A percentile compares a stretch with the other conserved stretches of the same genome.
Evolutionary conservation across 305 asterid species (phyloP).

Genomic region (Plantago lanceolata): DNA sequence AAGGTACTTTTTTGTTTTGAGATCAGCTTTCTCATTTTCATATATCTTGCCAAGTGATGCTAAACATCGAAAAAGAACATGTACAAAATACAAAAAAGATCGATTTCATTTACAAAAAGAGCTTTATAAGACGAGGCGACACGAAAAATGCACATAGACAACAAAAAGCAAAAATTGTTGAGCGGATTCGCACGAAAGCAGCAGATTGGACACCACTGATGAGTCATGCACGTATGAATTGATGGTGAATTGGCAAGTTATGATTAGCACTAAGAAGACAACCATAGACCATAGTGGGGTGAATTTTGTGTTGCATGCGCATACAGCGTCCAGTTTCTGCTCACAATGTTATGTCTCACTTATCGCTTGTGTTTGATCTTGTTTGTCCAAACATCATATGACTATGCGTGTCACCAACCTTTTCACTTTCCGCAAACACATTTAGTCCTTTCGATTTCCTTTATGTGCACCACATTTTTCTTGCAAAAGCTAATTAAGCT

Average conservation of each 20-base stretch:
- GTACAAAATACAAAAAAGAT: too few relatives aligned
- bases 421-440: constrained; percentile 10
- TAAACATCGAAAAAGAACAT: too few relatives aligned
- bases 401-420: constrained; percentile 1
- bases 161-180: too few relatives aligned
- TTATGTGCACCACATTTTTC: constrained; percentile 25
- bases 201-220: constrained; percentile 12
- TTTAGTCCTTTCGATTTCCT: too few relatives aligned
- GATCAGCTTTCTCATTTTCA: too few relatives aligned
- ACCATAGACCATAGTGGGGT: constrained; percentile 20
- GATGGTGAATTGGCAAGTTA: neutral
- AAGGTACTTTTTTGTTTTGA: too few relatives aligned
- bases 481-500: neutral
- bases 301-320: constrained; percentile 24
- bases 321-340: constrained; percentile 21
- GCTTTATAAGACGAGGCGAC: too few relatives aligned
- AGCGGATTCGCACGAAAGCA: too few relatives aligned
- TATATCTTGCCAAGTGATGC: too few relatives aligned
- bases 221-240: constrained; percentile 3
- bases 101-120: too few relatives aligned
- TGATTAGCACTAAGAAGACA: constrained; percentile 24
- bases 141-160: too few relatives aligned
- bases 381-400: constrained; percentile 20
- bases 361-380: constrained; percentile 20
- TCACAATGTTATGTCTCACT: constrained; percentile 22